A percentile compares a stretch with the other conserved stretches of the same genome.
phyloP scores from a whole-genome alignment of 495 filamentous ascomycete genomes.

The Aspergillus kassunensis region DNA sequence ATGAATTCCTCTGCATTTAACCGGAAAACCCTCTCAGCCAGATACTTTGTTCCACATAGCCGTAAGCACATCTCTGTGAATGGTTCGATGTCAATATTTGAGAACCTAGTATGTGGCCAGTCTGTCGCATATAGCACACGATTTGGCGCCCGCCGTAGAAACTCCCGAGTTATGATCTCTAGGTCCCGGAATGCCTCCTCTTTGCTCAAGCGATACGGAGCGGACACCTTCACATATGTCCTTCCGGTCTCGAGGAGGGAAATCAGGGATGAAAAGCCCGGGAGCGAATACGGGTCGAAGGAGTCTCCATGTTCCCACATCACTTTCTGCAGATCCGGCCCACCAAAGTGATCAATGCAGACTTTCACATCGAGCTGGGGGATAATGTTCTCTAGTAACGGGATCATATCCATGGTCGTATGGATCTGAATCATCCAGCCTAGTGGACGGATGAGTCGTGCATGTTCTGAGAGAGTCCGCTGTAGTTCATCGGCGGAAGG shows the following conservation, averaged over 20 bases:
- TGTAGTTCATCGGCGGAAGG: slow-evolving; percentile 32
- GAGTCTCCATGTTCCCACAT: slow-evolving; percentile 1
- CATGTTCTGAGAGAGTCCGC: slow-evolving; percentile 36
- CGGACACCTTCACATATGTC: slow-evolving; percentile 49
- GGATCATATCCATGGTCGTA: slow-evolving; percentile 38
- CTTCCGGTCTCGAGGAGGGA: slow-evolving; percentile 34
- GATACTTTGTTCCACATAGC: slow-evolving; percentile 34
- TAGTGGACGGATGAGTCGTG: slow-evolving; percentile 37
- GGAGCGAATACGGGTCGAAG: slow-evolving; percentile 38
- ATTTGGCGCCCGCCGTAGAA: slow-evolving; percentile 33
- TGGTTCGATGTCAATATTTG: slow-evolving; percentile 38
- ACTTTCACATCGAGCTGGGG: slow-evolving; percentile 41
- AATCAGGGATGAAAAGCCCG: slow-evolving; percentile 40
- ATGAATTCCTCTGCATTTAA: slow-evolving; percentile 44
- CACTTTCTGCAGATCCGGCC: slow-evolving; percentile 30
- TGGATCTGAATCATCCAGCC: slow-evolving; percentile 51
- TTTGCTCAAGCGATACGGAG: slow-evolving; percentile 44
- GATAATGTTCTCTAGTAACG: slow-evolving; percentile 38
- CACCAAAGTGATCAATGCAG: slow-evolving; percentile 50
- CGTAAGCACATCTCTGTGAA: slow-evolving; percentile 42
- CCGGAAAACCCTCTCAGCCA: slow-evolving; percentile 43
- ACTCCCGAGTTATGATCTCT: slow-evolving; percentile 35
- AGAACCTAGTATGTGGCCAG: slow-evolving; percentile 52
- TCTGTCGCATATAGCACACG: slow-evolving; percentile 49
- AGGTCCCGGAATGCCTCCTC: slow-evolving; percentile 35